Percentiles rank a stretch among this genome's conserved stretches.
Conservation (phyloP, 768 basidiomycete species). For the Amanita jacksonii region DNA sequence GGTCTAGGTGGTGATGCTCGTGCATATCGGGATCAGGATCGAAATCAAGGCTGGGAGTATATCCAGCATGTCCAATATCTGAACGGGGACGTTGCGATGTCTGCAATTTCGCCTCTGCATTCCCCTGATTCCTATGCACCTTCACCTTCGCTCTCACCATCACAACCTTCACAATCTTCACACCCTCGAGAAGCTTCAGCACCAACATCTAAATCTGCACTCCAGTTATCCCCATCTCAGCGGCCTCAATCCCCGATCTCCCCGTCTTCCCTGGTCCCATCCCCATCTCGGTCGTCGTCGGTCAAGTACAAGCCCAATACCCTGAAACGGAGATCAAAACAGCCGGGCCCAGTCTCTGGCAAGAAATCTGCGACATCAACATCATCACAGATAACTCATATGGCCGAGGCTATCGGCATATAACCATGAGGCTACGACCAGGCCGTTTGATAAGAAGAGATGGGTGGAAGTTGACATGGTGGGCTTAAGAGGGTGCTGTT, state of each 20-base stretch:
- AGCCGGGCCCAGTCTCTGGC: background rate
- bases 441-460: background rate
- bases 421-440: background rate
- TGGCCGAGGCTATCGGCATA: background rate
- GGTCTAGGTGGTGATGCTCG: background rate
- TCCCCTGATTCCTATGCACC: background rate
- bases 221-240: no score
- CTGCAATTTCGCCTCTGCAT: background rate
- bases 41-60: conserved; percentile 6
- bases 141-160: conserved; percentile 5
- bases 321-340: conserved; percentile 4
- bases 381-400: background rate
- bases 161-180: conserved; percentile 4
- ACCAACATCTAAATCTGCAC: no score
- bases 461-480: background rate
- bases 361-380: background rate
- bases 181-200: no score
- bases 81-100: background rate
- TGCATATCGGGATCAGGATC: background rate
- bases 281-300: no score
- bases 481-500: background rate
- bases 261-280: conserved; percentile 7
- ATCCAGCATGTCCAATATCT: background rate
- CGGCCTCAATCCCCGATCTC: background rate
- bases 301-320: conserved; percentile 3